Conservation (phyloP, 2,329 filamentous ascomycete species). For the Byssothecium circinans region DNA sequence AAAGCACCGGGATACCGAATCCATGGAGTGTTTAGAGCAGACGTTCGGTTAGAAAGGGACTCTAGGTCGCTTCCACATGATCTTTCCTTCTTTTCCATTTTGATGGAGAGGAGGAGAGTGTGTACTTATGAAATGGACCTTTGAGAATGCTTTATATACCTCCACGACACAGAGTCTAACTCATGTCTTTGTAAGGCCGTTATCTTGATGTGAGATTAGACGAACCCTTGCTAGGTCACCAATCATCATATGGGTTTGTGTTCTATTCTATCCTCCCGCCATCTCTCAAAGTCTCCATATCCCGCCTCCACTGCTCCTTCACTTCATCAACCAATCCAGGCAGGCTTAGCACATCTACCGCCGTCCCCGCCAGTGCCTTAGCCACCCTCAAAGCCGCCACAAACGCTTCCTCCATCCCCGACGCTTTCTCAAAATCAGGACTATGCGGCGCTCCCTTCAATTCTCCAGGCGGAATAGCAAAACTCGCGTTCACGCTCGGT, state of each 20-base stretch:
- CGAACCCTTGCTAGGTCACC: too few species aligned
- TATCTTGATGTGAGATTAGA: too few species aligned
- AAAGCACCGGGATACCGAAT: too few species aligned
- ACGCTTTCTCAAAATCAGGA: slow-evolving; percentile 45
- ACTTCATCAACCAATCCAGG: slow-evolving; percentile 11
- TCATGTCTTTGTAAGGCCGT: too few species aligned
- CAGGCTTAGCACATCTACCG: slow-evolving; percentile 38
- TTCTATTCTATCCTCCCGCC: not conserved
- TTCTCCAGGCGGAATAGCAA: slow-evolving; percentile 47
- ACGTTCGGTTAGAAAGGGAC: too few species aligned
- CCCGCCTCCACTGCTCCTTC: slow-evolving; percentile 14
- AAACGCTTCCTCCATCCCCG: slow-evolving; percentile 42
- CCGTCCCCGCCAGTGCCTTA: slow-evolving; percentile 43
- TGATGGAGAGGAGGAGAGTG: too few species aligned
- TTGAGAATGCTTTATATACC: too few species aligned
- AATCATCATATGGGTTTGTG: not conserved
- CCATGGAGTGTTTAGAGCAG: too few species aligned
- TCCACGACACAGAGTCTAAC: too few species aligned
- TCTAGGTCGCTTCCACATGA: too few species aligned
- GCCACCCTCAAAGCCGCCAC: slow-evolving; percentile 35
- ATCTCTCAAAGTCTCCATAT: slow-evolving; percentile 8
- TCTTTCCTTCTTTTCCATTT: too few species aligned
- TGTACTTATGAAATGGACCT: too few species aligned
- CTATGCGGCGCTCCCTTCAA: slow-evolving; percentile 42
- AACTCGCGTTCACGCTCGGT: slow-evolving; percentile 58